These are phyloP conservation scores for Xylaria castorea DNA, from an alignment of 495 filamentous ascomycete genomes.

Conservation along the genomic window DNA sequence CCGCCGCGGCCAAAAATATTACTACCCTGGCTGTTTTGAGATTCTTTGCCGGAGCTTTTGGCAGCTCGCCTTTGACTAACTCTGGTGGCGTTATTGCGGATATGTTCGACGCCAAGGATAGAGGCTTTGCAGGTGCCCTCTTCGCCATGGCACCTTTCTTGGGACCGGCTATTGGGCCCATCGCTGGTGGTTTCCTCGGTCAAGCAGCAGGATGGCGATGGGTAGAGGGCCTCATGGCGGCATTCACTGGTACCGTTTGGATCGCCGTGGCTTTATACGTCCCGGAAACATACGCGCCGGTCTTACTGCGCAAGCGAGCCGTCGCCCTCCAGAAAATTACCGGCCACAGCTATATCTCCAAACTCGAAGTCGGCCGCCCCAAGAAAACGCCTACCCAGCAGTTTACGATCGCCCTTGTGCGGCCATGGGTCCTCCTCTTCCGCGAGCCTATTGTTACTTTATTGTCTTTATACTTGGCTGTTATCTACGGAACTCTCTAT, in stretches of 20 bases:
- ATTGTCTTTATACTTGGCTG: constrained; percentile 69
- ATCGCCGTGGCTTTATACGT: constrained; percentile 64
- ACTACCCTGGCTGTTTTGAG: constrained; percentile 73
- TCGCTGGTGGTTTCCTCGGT: constrained; percentile 67
- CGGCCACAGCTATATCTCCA: constrained; percentile 57
- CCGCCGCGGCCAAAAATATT: constrained; percentile 66
- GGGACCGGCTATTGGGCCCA: constrained; percentile 65
- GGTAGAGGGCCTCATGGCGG: constrained; percentile 67
- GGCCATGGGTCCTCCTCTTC: constrained; percentile 73
- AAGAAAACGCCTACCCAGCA: constrained; percentile 44
- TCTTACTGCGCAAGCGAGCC: constrained; percentile 70
- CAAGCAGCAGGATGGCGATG: constrained; percentile 68
- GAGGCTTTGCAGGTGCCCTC: constrained; percentile 68
- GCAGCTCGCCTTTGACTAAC: constrained; percentile 75
- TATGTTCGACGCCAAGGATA: constrained; percentile 68
- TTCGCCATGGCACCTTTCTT: constrained; percentile 74
- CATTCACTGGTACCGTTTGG: constrained; percentile 68
- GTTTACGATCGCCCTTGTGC: constrained; percentile 53
- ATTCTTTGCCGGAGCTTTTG: constrained; percentile 82
- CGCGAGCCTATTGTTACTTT: constrained; percentile 77
- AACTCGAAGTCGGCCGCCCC: constrained; percentile 49
- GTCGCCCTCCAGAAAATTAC: constrained; percentile 64
- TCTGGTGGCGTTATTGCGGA: constrained; percentile 78
- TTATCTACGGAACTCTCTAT: constrained; percentile 77
- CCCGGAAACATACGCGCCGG: constrained; percentile 75